Conservation (phyloP, 768 basidiomycete genomes). For the Naganishia friedmannii region DNA sequence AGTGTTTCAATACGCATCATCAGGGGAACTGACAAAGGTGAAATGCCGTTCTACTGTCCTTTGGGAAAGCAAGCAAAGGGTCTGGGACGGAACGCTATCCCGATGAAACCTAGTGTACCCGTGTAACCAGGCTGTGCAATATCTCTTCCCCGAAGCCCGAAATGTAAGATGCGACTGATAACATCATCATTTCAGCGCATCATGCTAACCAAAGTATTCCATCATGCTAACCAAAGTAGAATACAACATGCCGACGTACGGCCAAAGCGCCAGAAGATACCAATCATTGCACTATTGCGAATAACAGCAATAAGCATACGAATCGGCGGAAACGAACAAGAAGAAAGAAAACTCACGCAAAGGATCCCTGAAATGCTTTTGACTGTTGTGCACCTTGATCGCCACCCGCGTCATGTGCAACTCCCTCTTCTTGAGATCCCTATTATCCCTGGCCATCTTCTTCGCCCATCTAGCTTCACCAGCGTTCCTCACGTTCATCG, state of each 20-base stretch:
- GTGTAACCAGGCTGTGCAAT: too few species aligned
- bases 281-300: conserved; percentile 13
- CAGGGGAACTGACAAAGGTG: too few species aligned
- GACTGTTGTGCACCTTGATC: conserved; percentile 69
- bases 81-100: too few species aligned
- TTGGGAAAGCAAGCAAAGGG: too few species aligned
- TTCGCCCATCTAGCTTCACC: conserved; percentile 93
- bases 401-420: conserved; percentile 80
- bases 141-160: too few species aligned
- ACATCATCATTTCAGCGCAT: neutral
- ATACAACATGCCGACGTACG: neutral
- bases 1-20: too few species aligned
- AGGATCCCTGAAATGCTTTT: conserved; percentile 82
- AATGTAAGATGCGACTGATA: too few species aligned
- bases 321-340: neutral
- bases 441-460: conserved; percentile 75
- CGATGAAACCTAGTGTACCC: too few species aligned
- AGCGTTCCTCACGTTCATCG: conserved; percentile 85
- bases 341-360: conserved; percentile 49
- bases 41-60: too few species aligned
- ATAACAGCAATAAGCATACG: neutral
- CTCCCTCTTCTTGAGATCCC: conserved; percentile 73
- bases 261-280: neutral
- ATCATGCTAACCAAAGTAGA: neutral
- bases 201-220: neutral